Conservation (phyloP, 2,329 filamentous ascomycete species). For the Phyllosticta citrichinensis region DNA sequence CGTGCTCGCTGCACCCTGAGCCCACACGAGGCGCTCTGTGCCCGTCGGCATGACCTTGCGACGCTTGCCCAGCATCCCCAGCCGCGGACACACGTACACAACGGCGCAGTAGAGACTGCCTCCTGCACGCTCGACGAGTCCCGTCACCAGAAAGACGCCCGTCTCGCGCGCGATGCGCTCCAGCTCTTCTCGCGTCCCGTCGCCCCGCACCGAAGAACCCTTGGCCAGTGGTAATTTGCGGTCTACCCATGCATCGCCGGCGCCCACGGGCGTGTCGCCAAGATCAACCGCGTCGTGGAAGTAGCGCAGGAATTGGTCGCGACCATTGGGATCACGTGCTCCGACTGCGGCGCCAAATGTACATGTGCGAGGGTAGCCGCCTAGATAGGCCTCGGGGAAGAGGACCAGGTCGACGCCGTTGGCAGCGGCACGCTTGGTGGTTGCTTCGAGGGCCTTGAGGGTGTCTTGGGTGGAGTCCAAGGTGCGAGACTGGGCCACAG, state of each 20-base stretch:
- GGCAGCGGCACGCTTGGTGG: slow-evolving; percentile 54
- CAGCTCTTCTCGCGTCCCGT: slow-evolving; percentile 70
- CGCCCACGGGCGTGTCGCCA: slow-evolving; percentile 65
- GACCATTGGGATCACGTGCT: slow-evolving; percentile 54
- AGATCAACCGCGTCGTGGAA: slow-evolving; percentile 72
- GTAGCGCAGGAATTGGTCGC: slow-evolving; percentile 75
- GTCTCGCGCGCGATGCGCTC: slow-evolving; percentile 68
- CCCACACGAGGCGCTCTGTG: slow-evolving; percentile 77
- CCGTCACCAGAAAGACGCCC: slow-evolving; percentile 72
- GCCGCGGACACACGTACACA: slow-evolving; percentile 67
- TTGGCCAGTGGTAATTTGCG: slow-evolving; percentile 45
- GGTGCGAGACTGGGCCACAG: slow-evolving; percentile 40
- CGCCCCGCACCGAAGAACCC: slow-evolving; percentile 45
- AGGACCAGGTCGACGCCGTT: slow-evolving; percentile 59
- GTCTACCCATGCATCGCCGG: slow-evolving; percentile 61
- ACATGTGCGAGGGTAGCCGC: slow-evolving; percentile 78
- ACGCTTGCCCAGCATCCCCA: slow-evolving; percentile 71
- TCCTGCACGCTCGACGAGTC: slow-evolving; percentile 67
- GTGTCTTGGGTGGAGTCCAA: slow-evolving; percentile 46
- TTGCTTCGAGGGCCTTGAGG: slow-evolving; percentile 52
- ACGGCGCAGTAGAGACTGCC: slow-evolving; percentile 77
- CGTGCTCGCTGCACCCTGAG: slow-evolving; percentile 69
- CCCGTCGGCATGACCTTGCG: slow-evolving; percentile 91
- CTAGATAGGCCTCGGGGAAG: slow-evolving; percentile 86
- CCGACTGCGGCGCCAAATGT: slow-evolving; percentile 69